A percentile compares a stretch with the other conserved stretches of the same genome.
Conservation (phyloP, 441 rosid genomes). For the Aleurites moluccanus region DNA sequence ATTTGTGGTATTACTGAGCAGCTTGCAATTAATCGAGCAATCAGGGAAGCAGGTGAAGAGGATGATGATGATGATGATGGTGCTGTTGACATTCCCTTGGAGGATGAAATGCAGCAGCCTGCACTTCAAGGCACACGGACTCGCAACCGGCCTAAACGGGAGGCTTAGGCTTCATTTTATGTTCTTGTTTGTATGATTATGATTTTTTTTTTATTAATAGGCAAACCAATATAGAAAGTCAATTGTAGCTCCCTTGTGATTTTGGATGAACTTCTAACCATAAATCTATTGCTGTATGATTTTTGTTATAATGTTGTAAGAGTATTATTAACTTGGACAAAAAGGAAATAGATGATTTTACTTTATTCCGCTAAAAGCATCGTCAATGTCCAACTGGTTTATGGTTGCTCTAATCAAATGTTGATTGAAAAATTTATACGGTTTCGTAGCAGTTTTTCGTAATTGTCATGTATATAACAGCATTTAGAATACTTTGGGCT, state of each 20-base stretch:
- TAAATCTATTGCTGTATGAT: neutral
- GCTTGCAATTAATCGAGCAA: conserved; percentile 66
- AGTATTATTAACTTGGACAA: too few species aligned
- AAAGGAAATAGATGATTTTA: too few species aligned
- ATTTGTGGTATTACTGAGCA: conserved; percentile 24
- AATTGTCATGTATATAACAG: neutral
- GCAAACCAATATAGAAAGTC: neutral
- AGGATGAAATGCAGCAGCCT: conserved; percentile 50
- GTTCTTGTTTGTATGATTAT: neutral
- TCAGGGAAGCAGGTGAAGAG: conserved; percentile 49
- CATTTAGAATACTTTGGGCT: neutral
- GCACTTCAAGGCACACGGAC: conserved; percentile 43
- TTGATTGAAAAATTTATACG: neutral
- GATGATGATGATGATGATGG: conserved; percentile 27
- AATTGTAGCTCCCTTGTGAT: neutral
- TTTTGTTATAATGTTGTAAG: neutral
- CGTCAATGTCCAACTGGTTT: too few species aligned
- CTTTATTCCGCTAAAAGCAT: too few species aligned
- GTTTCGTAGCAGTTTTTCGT: neutral
- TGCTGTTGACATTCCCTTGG: conserved; percentile 28
- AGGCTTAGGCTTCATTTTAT: conserved; percentile 33
- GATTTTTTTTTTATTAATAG: neutral
- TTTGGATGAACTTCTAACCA: neutral
- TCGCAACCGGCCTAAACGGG: conserved; percentile 76
- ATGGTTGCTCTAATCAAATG: neutral